These are phyloP conservation scores for Cryptococcus sp. DNA, from an alignment of 1,284 basidiomycete genomes.

Conservation along the genomic window DNA sequence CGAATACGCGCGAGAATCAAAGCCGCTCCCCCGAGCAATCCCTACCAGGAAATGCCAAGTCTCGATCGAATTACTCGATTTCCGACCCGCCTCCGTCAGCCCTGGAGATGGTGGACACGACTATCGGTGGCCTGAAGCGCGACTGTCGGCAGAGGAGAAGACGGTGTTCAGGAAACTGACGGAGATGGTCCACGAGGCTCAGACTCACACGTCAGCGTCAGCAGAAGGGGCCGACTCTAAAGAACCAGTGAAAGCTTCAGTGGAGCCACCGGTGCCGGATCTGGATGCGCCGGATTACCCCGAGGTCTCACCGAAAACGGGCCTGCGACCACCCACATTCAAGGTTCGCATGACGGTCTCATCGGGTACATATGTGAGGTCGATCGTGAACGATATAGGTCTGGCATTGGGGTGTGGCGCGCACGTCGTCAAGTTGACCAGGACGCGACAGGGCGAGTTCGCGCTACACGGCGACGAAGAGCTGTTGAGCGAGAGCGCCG, in stretches of 20 bases:
- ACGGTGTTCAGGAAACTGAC: conserved; percentile 66
- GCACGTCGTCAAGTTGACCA: conserved; percentile 84
- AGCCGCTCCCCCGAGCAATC: conserved; percentile 89
- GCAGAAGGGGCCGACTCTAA: conserved; percentile 1
- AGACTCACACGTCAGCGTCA: conserved; percentile 1
- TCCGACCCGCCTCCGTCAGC: conserved; percentile 46
- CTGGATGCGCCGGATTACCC: conserved; percentile 39
- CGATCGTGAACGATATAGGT: conserved; percentile 86
- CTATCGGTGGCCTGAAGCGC: conserved; percentile 72
- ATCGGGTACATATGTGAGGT: conserved; percentile 95
- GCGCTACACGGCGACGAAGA: conserved; percentile 56
- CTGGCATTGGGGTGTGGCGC: conserved; percentile 79
- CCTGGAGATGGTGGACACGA: conserved; percentile 55
- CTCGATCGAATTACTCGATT: conserved; percentile 63
- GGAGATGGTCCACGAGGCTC: conserved; percentile 49
- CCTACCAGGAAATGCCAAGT: conserved; percentile 82
- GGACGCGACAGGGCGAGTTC: conserved; percentile 82
- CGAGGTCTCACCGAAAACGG: conserved; percentile 52
- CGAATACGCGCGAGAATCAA: conserved; percentile 90
- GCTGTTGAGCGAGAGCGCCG: conserved; percentile 10
- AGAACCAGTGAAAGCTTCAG: not conserved
- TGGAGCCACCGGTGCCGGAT: conserved; percentile 30
- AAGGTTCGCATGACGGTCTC: conserved; percentile 87
- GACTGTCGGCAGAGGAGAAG: conserved; percentile 69
- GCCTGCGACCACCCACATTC: conserved; percentile 69